These are phyloP conservation scores for Polygonum maritimum DNA, from an alignment of 148 eudicot genomes.

Conservation along the genomic window DNA sequence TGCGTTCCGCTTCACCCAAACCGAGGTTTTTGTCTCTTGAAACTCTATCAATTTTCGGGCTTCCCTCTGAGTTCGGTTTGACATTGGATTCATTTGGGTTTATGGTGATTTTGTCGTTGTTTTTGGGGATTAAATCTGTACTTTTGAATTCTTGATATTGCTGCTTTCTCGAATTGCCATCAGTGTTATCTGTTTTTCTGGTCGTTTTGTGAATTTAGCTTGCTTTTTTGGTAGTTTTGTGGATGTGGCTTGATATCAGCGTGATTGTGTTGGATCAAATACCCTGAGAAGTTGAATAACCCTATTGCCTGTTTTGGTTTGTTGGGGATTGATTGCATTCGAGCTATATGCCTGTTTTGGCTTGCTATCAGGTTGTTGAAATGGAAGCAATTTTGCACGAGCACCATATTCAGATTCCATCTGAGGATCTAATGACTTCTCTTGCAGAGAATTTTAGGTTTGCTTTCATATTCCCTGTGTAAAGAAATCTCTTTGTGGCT, in stretches of 20 bases:
- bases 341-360: too few relatives aligned
- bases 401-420: constrained; percentile 50
- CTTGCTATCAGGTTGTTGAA: constrained; percentile 53
- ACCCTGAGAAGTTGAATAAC: too few relatives aligned
- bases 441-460: constrained; percentile 88
- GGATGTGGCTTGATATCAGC: not conserved
- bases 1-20: constrained; percentile 55
- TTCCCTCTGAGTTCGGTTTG: not conserved
- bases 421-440: constrained; percentile 62
- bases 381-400: constrained; percentile 80
- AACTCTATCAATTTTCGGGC: not conserved
- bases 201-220: not conserved
- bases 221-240: not conserved
- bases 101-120: not conserved
- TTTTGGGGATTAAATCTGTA: not conserved
- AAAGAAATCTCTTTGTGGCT: not conserved
- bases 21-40: constrained; percentile 36
- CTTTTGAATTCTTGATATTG: not conserved
- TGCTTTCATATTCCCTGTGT: not conserved
- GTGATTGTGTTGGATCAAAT: not conserved
- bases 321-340: not conserved
- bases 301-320: not conserved
- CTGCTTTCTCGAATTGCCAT: not conserved
- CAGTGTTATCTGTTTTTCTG: not conserved
- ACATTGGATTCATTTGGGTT: not conserved